Conservation (phyloP, 768 basidiomycete species). For the Russula sp. region DNA sequence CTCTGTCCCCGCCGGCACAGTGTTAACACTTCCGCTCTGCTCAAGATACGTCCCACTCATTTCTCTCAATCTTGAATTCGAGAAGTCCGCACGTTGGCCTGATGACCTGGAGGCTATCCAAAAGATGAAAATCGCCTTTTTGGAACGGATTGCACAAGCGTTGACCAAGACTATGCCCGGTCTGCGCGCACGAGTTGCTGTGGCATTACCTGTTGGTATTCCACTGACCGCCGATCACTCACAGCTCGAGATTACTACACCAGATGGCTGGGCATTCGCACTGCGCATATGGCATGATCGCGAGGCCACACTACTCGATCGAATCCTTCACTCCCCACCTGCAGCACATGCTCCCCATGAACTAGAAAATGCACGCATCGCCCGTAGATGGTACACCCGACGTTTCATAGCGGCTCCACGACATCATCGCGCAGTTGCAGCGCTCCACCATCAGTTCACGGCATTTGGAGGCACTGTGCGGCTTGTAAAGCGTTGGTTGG, state of each 20-base stretch:
- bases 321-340: constrained; percentile 45
- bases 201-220: constrained; percentile 40
- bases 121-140: constrained; percentile 88
- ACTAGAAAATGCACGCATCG: constrained; percentile 47
- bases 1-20: constrained; percentile 50
- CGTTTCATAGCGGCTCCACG: constrained; percentile 73
- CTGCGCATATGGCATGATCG: constrained; percentile 83
- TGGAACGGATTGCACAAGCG: constrained; percentile 67
- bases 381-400: constrained; percentile 53
- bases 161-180: constrained; percentile 49
- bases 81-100: constrained; percentile 90
- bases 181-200: constrained; percentile 50
- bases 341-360: constrained; percentile 33
- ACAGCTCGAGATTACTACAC: constrained; percentile 67
- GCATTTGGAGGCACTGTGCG: constrained; percentile 83
- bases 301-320: constrained; percentile 71
- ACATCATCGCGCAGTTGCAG: constrained; percentile 79
- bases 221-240: constrained; percentile 62
- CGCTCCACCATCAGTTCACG: constrained; percentile 68
- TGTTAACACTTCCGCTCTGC: constrained; percentile 44
- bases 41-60: constrained; percentile 65
- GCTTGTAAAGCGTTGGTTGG: constrained; percentile 88
- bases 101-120: constrained; percentile 90
- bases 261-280: constrained; percentile 82
- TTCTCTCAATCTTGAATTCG: constrained; percentile 78